These are phyloP conservation scores for Brassica hybrid DNA, from an alignment of 441 rosid species.

Conservation along the genomic window DNA sequence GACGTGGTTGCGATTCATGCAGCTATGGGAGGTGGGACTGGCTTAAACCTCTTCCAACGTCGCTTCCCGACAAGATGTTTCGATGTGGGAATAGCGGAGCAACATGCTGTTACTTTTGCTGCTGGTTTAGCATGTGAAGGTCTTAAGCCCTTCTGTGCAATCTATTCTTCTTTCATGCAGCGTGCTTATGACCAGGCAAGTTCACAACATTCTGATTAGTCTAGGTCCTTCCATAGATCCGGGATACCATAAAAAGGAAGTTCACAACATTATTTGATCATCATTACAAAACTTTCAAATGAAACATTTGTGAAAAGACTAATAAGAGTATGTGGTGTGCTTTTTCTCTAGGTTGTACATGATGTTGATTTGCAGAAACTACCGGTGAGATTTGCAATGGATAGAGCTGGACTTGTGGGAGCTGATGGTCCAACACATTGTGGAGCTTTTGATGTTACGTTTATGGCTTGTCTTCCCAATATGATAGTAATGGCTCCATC, in stretches of 20 bases:
- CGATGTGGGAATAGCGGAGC: constrained; percentile 95
- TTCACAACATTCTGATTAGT: neutral
- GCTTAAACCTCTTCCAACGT: constrained; percentile 79
- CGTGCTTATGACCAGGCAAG: constrained; percentile 96
- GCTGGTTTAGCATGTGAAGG: constrained; percentile 98
- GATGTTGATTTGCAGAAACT: constrained; percentile 94
- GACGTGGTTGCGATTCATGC: constrained; percentile 91
- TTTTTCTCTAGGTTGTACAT: constrained; percentile 74
- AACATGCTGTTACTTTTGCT: constrained; percentile 95
- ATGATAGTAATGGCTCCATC: constrained; percentile 99
- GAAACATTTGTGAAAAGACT: neutral
- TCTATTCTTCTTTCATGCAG: constrained; percentile 93
- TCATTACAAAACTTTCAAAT: neutral
- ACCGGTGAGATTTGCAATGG: constrained; percentile 97
- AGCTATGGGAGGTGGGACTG: constrained; percentile 99
- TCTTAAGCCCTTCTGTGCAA: constrained; percentile 85
- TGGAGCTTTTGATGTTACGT: constrained; percentile 91
- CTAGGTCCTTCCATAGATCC: too few species aligned
- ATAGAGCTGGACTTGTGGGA: constrained; percentile 93
- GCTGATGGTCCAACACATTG: constrained; percentile 98
- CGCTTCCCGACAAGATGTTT: constrained; percentile 88
- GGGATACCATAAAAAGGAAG: too few species aligned
- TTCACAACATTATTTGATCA: constrained; percentile 7
- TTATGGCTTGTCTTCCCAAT: constrained; percentile 96
- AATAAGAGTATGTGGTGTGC: neutral